phyloP scores from a whole-genome alignment of 176 grass and related monocot species.

The Otatea glauca region DNA sequence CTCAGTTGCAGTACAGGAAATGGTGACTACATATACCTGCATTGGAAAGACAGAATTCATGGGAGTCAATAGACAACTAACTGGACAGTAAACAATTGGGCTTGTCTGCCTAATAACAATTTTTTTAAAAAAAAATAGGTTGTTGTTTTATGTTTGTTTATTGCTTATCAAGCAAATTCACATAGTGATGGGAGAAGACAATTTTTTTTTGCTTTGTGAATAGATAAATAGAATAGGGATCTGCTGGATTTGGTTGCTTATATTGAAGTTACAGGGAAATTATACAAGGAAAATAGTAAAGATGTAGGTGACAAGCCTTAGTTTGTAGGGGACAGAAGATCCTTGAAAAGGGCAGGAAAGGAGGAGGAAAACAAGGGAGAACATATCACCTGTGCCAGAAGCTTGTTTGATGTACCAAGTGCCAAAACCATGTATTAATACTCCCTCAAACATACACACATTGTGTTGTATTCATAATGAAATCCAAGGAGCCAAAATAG shows the following conservation, averaged over 20 bases:
- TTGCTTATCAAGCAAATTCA: background rate
- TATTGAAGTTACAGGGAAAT: slow-evolving; percentile 10
- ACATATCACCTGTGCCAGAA: slow-evolving; percentile 4
- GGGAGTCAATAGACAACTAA: slow-evolving; percentile 16
- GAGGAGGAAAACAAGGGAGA: slow-evolving; percentile 62
- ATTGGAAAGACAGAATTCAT: slow-evolving; percentile 7
- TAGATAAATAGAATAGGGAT: slow-evolving; percentile 24
- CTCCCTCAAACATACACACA: slow-evolving; percentile 1
- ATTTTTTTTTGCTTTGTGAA: slow-evolving; percentile 28
- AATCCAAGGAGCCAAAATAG: background rate
- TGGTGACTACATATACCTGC: slow-evolving; percentile 10
- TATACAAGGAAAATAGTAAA: slow-evolving; percentile 17
- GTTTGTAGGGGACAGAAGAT: slow-evolving; percentile 55
- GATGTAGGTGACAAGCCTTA: slow-evolving; percentile 10
- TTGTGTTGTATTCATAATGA: background rate
- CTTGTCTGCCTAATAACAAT: background rate
- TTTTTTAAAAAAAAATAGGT: slow-evolving; percentile 29
- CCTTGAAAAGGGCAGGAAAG: slow-evolving; percentile 63
- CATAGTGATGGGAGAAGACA: slow-evolving; percentile 30
- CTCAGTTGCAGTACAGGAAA: slow-evolving; percentile 23
- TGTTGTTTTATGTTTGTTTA: background rate
- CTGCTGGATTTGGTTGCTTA: slow-evolving; percentile 21
- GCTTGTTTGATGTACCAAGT: slow-evolving; percentile 30
- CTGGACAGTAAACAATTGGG: slow-evolving; percentile 29
- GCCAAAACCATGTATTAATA: slow-evolving; percentile 31